Evolutionary conservation across 768 basidiomycete species (phyloP).

Genomic region (Boletellus ananiceps): DNA sequence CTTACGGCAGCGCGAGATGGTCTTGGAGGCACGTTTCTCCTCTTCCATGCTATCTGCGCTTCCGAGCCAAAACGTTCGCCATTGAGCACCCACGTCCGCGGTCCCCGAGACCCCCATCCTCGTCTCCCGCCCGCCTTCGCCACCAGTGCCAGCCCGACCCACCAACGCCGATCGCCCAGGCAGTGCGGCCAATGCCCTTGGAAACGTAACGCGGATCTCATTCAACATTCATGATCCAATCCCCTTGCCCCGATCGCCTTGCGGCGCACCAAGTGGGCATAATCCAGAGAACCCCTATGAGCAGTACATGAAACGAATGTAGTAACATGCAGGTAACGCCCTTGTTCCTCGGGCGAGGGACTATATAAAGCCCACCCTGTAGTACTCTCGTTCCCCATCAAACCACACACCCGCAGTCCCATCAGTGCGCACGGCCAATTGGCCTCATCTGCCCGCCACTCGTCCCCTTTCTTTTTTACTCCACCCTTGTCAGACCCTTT

Average conservation of each 20-base stretch:
- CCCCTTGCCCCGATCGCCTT: slow-evolving; percentile 19
- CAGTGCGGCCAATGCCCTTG: not conserved
- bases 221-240: not conserved
- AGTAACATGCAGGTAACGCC: slow-evolving; percentile 5
- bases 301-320: not conserved
- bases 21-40: slow-evolving; percentile 7
- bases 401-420: slow-evolving; percentile 2
- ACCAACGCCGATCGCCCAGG: not conserved
- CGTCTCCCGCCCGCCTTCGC: not conserved
- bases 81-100: not conserved
- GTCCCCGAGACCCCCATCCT: slow-evolving; percentile 1
- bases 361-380: slow-evolving; percentile 6
- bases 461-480: not conserved
- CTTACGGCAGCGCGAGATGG: slow-evolving; percentile 12
- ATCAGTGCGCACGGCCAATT: not conserved
- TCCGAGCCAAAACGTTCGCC: not conserved
- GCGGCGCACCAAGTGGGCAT: not conserved
- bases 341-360: slow-evolving; percentile 6
- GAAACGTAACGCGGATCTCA: slow-evolving; percentile 10
- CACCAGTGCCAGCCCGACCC: not conserved
- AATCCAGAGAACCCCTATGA: not conserved
- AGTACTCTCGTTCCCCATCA: not conserved
- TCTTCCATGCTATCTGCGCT: slow-evolving; percentile 13
- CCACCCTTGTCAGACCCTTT: not conserved
- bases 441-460: not conserved